These are phyloP conservation scores for Arthrobotrys pseudoclavata DNA, from an alignment of 2,329 filamentous ascomycete species.

Conservation along the genomic window DNA sequence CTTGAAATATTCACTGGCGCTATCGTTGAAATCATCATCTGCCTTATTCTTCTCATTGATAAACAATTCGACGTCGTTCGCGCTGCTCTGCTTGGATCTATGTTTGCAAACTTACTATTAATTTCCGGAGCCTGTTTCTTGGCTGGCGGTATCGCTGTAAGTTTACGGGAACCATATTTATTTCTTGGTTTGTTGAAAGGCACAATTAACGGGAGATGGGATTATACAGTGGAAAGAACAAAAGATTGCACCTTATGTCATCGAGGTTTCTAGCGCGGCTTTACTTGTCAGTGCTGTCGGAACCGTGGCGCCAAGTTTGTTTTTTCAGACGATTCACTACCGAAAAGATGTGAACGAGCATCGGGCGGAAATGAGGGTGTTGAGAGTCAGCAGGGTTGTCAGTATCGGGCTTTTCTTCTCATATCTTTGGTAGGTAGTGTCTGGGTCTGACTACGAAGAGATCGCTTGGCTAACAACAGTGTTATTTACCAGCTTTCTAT, in stretches of 20 bases:
- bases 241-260: conserved; percentile 48
- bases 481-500: conserved; percentile 3
- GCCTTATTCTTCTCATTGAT: conserved; percentile 78
- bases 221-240: conserved; percentile 43
- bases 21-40: conserved; percentile 84
- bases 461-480: not conserved
- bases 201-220: not conserved
- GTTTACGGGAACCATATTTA: not conserved
- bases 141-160: conserved; percentile 74
- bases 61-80: conserved; percentile 78
- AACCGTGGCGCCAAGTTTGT: conserved; percentile 47
- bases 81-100: conserved; percentile 85
- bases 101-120: conserved; percentile 83
- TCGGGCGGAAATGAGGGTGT: conserved; percentile 18
- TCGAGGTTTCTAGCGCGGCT: conserved; percentile 51
- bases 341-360: conserved; percentile 29
- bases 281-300: conserved; percentile 55
- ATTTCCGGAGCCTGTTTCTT: conserved; percentile 86
- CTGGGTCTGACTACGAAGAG: not conserved
- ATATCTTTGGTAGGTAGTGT: conserved; percentile 37
- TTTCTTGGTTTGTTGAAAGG: too few species aligned
- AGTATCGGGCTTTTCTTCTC: conserved; percentile 51
- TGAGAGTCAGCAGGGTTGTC: conserved; percentile 48
- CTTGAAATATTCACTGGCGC: conserved; percentile 77
- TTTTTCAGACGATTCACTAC: conserved; percentile 53